Evolutionary conservation across 352 stramenopile genomes (phyloP).

Genomic region (Aphanomyces astaci): DNA sequence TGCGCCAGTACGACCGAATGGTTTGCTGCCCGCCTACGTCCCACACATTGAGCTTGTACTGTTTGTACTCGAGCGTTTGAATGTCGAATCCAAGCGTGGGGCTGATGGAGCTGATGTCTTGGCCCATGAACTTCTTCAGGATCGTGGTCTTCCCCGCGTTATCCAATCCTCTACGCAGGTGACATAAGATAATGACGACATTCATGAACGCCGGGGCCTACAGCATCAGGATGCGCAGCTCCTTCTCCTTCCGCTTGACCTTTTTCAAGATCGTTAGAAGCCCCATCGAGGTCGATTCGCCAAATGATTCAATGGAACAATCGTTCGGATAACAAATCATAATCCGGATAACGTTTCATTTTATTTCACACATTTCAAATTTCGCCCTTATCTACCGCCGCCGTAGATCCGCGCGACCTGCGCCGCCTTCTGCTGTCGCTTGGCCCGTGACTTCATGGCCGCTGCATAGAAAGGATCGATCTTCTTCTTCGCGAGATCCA

Average conservation of each 20-base stretch:
- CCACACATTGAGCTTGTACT: constrained; percentile 89
- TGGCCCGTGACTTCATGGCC: constrained; percentile 45
- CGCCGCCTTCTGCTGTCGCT: background rate
- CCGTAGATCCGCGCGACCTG: constrained; percentile 1
- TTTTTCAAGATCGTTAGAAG: constrained; percentile 93
- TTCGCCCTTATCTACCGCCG: background rate
- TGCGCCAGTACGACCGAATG: constrained; percentile 98
- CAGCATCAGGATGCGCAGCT: constrained; percentile 98
- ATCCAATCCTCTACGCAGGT: constrained; percentile 88
- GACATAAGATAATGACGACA: background rate
- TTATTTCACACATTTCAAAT: background rate
- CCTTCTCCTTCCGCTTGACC: constrained; percentile 99
- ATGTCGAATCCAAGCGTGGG: constrained; percentile 99
- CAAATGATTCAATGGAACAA: background rate
- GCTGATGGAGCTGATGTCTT: constrained; percentile 95
- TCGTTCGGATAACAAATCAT: background rate
- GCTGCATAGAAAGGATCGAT: constrained; percentile 46
- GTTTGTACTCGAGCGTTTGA: constrained; percentile 96
- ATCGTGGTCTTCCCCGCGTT: constrained; percentile 99
- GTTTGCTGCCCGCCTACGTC: constrained; percentile 98
- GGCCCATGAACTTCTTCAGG: constrained; percentile 95
- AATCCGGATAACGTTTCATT: background rate
- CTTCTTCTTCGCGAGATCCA: constrained; percentile 27
- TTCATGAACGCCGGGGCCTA: constrained; percentile 30
- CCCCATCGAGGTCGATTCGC: constrained; percentile 77